Evolutionary conservation across 2,329 filamentous ascomycete species (phyloP).

Genomic region (Paecilomyces dactylethromorphus): DNA sequence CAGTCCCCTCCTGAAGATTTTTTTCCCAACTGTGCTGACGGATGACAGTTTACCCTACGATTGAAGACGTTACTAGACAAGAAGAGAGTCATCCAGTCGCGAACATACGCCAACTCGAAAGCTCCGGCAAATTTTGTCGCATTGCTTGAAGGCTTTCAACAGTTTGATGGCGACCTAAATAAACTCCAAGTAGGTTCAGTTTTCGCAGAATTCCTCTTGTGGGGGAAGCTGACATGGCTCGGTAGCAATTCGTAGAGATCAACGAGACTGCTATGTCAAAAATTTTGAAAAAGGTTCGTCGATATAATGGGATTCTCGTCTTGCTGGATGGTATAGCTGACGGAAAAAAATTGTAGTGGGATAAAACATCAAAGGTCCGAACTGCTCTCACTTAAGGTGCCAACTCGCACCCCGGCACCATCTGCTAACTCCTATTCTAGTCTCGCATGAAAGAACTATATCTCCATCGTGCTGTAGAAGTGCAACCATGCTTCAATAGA

Average conservation of each 20-base stretch:
- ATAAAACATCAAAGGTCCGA: slow-evolving; percentile 88
- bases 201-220: not conserved
- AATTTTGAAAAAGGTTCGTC: slow-evolving; percentile 81
- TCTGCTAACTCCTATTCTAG: slow-evolving; percentile 28
- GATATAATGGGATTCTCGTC: slow-evolving; percentile 1
- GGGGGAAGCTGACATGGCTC: not conserved
- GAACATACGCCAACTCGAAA: slow-evolving; percentile 69
- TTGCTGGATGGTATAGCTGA: slow-evolving; percentile 14
- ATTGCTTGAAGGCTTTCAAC: slow-evolving; percentile 91
- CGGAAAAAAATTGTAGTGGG: slow-evolving; percentile 56
- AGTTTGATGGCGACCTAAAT: slow-evolving; percentile 93
- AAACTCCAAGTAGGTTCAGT: slow-evolving; percentile 63
- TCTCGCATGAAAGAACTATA: slow-evolving; percentile 98
- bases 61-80: slow-evolving; percentile 90
- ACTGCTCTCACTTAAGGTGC: slow-evolving; percentile 6
- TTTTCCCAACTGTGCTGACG: slow-evolving; percentile 1
- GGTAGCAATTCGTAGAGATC: slow-evolving; percentile 89
- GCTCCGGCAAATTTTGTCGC: slow-evolving; percentile 90
- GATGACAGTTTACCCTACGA: slow-evolving; percentile 74
- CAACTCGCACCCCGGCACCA: slow-evolving; percentile 6
- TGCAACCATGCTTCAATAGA: slow-evolving; percentile 96
- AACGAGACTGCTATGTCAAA: slow-evolving; percentile 98
- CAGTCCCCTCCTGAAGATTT: slow-evolving; percentile 4
- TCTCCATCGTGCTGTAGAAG: slow-evolving; percentile 89
- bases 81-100: slow-evolving; percentile 82